Evolutionary conservation across 805 yeast species (phyloP), one percentile per base, ranked within the genome.

Genomic region (Cyberlindnera galapagoensis): DNA sequence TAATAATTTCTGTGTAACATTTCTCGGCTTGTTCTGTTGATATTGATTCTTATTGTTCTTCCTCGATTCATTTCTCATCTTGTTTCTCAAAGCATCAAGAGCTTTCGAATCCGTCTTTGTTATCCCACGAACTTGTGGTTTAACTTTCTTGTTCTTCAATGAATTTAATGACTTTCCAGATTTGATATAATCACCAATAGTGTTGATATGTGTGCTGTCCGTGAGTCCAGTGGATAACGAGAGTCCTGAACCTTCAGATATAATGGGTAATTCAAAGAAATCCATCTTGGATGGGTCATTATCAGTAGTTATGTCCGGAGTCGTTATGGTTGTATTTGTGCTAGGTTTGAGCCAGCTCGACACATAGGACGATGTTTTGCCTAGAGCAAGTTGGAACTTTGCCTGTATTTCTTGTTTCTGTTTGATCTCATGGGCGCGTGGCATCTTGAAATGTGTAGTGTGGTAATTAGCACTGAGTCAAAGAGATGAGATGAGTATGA

Each of bases 161-260:
- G 51, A 38, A 1, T 39, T 24, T 9, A 47, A 25, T 0, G 49
- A 39, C 30, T 47, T 46, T 3, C 49, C 51, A 4, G 52, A 44
- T 12, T 38, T 28, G 11, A 50, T 33, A 30, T 50, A 51, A 21
- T 51, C 56, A 4, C 51, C 54, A 5, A 51, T 50, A 2, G 52
- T 45, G 31, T 39, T 41, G n/a, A 41, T 41, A 7, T 38, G 39
- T 6, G 28, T 18, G 2, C 12, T 24, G 7, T 31, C 33, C 6
- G 21, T 21, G 9, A 14, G 12, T 4, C 9, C 11, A 9, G 30
- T 13, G 3, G 35, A 15, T 9, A 46, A 23, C 2, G 51, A 46
- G 1, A 51, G 32, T 0, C 54, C 55, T 11, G 41, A 28, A 2
- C 48, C 44, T 5, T 43, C 47, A 6, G 40, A 26, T 3, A 49